phyloP scores from a whole-genome alignment of 1,284 basidiomycete species.

The Lentinula novae-zelandiae region DNA sequence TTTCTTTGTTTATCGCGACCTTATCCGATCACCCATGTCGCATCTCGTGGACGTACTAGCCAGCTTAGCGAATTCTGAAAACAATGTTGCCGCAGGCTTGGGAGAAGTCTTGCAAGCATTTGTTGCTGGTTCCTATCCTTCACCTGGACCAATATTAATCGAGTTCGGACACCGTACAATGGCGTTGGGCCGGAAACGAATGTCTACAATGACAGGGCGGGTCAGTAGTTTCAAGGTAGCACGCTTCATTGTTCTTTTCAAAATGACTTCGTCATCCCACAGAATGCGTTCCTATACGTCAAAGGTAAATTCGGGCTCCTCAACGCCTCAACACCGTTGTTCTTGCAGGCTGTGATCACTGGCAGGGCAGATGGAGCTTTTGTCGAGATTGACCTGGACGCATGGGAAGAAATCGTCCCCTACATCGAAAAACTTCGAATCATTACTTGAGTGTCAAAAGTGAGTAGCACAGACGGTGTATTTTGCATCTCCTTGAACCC shows the following conservation, averaged over 20 bases:
- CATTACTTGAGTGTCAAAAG: conserved; percentile 5
- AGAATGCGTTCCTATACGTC: conserved; percentile 31
- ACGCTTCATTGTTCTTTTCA: neutral
- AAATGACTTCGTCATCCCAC: neutral
- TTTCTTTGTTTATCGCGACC: neutral
- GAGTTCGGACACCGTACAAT: conserved; percentile 26
- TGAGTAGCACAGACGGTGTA: neutral
- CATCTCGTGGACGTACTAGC: conserved; percentile 8
- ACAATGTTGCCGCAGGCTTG: conserved; percentile 14
- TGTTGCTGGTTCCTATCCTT: neutral
- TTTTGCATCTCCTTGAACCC: neutral
- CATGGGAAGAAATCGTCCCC: conserved; percentile 31
- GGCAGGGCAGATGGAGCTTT: conserved; percentile 12
- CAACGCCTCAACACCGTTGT: conserved; percentile 24
- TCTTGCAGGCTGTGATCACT: conserved; percentile 26
- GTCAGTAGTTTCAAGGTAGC: conserved; percentile 17
- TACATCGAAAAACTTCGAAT: conserved; percentile 25
- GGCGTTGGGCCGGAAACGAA: conserved; percentile 28
- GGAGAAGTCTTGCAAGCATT: conserved; percentile 14
- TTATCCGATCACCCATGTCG: neutral
- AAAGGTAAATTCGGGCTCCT: conserved; percentile 31
- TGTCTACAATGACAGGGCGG: conserved; percentile 28
- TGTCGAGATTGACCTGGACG: conserved; percentile 31
- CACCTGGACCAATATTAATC: conserved; percentile 17
- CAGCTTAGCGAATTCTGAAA: conserved; percentile 10